A percentile compares a stretch with the other conserved stretches of the same genome.
These are phyloP conservation scores for Sporothrix sp. DNA, from an alignment of 2,329 filamentous ascomycete species.

Conservation along the genomic window DNA sequence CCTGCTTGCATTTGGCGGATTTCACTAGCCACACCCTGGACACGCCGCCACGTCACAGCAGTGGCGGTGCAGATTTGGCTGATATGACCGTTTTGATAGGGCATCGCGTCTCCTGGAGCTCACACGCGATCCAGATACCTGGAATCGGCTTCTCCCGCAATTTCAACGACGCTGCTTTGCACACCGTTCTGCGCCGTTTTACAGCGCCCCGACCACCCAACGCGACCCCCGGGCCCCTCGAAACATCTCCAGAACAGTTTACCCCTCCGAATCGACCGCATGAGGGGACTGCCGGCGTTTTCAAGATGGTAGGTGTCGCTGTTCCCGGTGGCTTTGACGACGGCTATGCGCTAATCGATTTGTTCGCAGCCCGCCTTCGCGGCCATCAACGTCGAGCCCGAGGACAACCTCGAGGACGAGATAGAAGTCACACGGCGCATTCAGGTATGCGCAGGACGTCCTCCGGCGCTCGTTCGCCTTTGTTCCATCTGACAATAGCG, in stretches of 20 bases:
- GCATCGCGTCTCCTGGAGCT: slow-evolving; percentile 12
- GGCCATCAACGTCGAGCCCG: slow-evolving; percentile 87
- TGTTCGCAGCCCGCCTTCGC: slow-evolving; percentile 55
- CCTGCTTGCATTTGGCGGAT: too few relatives aligned
- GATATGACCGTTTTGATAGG: slow-evolving; percentile 4
- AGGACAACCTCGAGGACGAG: slow-evolving; percentile 83
- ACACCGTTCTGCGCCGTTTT: too few relatives aligned
- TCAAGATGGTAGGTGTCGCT: slow-evolving; percentile 11
- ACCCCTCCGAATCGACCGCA: not conserved
- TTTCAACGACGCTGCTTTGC: not conserved
- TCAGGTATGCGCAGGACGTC: slow-evolving; percentile 39
- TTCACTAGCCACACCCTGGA: slow-evolving; percentile 6
- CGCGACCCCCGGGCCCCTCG: not conserved
- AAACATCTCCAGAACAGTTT: not conserved
- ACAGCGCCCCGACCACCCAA: too few relatives aligned
- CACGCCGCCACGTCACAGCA: not conserved
- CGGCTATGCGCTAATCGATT: not conserved
- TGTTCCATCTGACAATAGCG: not conserved
- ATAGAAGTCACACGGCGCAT: slow-evolving; percentile 92
- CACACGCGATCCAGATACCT: slow-evolving; percentile 5
- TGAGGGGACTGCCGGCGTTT: not conserved
- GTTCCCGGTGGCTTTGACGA: not conserved
- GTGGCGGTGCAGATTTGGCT: slow-evolving; percentile 9
- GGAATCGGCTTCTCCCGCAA: not conserved
- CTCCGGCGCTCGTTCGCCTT: not conserved